Conservation (phyloP, 345 rosid genomes). For the Dimocarpus longan region DNA sequence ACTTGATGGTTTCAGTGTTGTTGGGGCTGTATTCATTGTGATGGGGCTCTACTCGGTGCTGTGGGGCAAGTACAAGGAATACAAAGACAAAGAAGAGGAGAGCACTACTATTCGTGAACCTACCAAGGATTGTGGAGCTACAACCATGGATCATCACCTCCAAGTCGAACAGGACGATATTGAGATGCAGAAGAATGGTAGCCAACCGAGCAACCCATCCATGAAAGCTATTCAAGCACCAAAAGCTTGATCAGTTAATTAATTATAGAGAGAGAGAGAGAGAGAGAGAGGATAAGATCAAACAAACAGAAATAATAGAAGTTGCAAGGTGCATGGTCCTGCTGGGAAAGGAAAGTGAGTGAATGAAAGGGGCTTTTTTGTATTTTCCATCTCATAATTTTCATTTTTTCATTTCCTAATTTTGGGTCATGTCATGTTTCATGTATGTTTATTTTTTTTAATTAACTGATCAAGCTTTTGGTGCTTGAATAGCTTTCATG, state of each 20-base stretch:
- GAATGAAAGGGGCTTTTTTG: not conserved
- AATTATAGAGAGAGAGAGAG: not conserved
- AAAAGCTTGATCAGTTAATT: conserved; percentile 4
- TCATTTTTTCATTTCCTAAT: not conserved
- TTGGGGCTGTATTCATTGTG: too few species aligned
- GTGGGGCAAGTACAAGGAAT: too few species aligned
- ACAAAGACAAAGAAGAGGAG: too few species aligned
- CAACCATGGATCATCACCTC: too few species aligned
- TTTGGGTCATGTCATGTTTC: not conserved
- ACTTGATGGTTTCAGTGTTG: too few species aligned
- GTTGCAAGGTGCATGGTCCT: not conserved
- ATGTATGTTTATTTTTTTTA: too few species aligned
- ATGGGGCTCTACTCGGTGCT: too few species aligned
- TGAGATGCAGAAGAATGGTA: conserved; percentile 17
- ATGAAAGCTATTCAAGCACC: conserved; percentile 17
- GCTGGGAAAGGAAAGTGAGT: not conserved
- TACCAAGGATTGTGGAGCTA: too few species aligned
- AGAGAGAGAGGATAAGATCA: not conserved
- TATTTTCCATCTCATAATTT: not conserved
- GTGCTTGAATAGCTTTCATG: too few species aligned
- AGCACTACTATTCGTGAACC: too few species aligned
- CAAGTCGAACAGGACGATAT: conserved; percentile 14
- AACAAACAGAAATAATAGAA: not conserved
- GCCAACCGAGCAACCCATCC: not conserved
- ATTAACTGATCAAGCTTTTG: too few species aligned